Conservation (phyloP, 73 alveolate genomes). For the Tetrahymena elliotti region DNA sequence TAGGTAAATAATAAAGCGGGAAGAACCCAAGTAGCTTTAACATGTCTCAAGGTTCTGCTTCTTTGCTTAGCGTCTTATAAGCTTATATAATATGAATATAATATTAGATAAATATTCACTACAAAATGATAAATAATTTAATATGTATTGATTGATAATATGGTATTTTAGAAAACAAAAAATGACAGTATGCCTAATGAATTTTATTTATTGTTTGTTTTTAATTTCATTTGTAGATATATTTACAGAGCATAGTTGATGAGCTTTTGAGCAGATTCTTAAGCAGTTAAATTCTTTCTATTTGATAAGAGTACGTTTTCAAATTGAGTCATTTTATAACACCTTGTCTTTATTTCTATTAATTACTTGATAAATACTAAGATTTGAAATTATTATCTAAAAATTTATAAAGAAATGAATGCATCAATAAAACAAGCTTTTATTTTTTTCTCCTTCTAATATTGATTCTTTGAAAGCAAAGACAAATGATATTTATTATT, state of each 20-base stretch:
- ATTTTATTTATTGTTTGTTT: neutral
- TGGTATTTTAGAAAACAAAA: neutral
- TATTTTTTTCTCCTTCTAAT: neutral
- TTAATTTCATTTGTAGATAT: neutral
- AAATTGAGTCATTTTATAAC: neutral
- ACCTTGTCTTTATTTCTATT: neutral
- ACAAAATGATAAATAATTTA: no score
- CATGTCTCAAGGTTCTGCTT: neutral
- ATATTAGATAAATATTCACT: neutral
- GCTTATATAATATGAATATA: neutral
- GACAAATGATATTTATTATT: neutral
- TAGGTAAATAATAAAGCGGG: neutral
- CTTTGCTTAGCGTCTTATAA: neutral
- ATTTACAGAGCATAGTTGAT: neutral
- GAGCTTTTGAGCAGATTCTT: neutral
- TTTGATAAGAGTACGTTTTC: neutral
- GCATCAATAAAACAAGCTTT: neutral
- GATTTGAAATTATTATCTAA: neutral
- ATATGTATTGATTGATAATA: no score
- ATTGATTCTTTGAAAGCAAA: neutral
- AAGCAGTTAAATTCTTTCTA: neutral
- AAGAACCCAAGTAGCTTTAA: neutral
- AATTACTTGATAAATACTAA: neutral
- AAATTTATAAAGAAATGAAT: neutral
- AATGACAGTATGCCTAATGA: neutral